Conservation (phyloP, 1,284 basidiomycete species). For the Xerocomus nothofagi region DNA sequence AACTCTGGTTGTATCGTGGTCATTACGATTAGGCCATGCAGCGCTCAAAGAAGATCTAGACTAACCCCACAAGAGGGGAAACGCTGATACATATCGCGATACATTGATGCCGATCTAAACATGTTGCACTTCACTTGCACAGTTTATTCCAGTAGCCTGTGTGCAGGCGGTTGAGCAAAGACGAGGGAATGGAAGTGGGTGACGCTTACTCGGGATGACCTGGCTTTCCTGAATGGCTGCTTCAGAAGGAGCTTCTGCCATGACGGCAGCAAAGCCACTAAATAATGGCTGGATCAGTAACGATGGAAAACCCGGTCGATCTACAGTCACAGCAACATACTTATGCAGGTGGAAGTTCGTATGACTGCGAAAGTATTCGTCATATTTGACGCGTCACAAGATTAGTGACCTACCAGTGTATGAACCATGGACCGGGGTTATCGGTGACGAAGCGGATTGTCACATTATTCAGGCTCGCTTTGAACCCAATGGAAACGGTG, state of each 20-base stretch:
- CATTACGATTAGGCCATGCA: not conserved
- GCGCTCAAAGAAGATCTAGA: not conserved
- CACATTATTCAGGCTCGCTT: slow-evolving; percentile 27
- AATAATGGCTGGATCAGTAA: not conserved
- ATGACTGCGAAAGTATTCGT: slow-evolving; percentile 18
- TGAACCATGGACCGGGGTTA: slow-evolving; percentile 33
- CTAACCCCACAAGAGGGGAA: slow-evolving; percentile 1
- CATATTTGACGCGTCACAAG: not conserved
- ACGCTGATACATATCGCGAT: not conserved
- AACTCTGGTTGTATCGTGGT: not conserved
- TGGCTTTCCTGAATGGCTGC: slow-evolving; percentile 14
- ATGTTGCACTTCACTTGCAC: slow-evolving; percentile 13
- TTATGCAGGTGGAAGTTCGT: slow-evolving; percentile 31
- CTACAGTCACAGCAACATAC: slow-evolving; percentile 8
- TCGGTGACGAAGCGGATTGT: slow-evolving; percentile 36
- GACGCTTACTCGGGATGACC: slow-evolving; percentile 12
- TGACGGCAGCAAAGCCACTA: slow-evolving; percentile 23
- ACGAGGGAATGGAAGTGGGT: not conserved
- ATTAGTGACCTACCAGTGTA: slow-evolving; percentile 23
- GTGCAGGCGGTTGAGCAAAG: not conserved
- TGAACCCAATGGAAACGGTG: slow-evolving; percentile 26
- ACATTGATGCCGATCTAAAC: not conserved
- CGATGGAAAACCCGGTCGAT: not conserved
- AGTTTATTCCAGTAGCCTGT: slow-evolving; percentile 21
- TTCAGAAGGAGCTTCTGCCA: slow-evolving; percentile 22